phyloP scores from a whole-genome alignment of 2,329 filamentous ascomycete genomes.

The Ophiostoma novo-ulmi region DNA sequence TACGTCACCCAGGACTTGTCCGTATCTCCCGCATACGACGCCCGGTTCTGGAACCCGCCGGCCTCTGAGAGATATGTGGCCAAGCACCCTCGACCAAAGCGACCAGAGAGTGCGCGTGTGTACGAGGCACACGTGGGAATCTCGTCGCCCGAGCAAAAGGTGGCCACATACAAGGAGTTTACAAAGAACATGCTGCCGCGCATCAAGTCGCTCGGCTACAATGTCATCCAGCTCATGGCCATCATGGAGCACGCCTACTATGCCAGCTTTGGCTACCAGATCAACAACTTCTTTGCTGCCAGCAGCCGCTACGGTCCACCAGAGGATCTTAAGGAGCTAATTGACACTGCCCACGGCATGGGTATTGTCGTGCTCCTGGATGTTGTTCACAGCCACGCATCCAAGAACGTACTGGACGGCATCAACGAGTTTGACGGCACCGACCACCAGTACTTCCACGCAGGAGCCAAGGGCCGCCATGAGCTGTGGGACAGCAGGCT shows the following conservation, averaged over 20 bases:
- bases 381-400: constrained; percentile 95
- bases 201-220: constrained; percentile 88
- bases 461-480: constrained; percentile 75
- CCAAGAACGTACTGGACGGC: constrained; percentile 93
- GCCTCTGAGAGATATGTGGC: constrained; percentile 70
- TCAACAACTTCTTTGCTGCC: constrained; percentile 98
- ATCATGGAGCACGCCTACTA: constrained; percentile 99
- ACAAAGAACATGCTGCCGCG: constrained; percentile 85
- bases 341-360: constrained; percentile 88
- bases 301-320: constrained; percentile 92
- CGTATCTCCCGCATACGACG: constrained; percentile 89
- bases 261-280: constrained; percentile 96
- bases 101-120: constrained; percentile 79
- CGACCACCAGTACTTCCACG: constrained; percentile 94
- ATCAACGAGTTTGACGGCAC: constrained; percentile 94
- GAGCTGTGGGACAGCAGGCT: constrained; percentile 93
- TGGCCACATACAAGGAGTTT: constrained; percentile 96
- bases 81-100: constrained; percentile 75
- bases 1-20: constrained; percentile 89
- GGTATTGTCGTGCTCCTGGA: constrained; percentile 89
- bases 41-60: constrained; percentile 94
- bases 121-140: constrained; percentile 99
- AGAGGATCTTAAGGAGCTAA: constrained; percentile 92
- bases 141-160: constrained; percentile 80
- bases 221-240: constrained; percentile 97